Evolutionary conservation across 2,329 filamentous ascomycete genomes (phyloP).

Genomic region (Fusarium napiforme): DNA sequence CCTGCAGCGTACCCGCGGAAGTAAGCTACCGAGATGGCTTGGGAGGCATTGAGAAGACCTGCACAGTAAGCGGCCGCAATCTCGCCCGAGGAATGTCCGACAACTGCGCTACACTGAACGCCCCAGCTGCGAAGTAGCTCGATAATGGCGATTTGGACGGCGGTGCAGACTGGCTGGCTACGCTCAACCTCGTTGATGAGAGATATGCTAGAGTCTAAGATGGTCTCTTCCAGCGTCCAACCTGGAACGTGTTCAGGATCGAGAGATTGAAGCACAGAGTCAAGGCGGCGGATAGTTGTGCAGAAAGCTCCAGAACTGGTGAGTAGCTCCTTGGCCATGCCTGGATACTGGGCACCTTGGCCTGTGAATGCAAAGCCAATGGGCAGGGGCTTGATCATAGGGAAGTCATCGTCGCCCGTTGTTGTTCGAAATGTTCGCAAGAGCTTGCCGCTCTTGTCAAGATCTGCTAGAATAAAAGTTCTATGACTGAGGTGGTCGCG

Average conservation of each 20-base stretch:
- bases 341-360: background rate
- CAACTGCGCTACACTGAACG: background rate
- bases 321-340: background rate
- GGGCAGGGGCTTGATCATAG: rapidly evolving
- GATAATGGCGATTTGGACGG: background rate
- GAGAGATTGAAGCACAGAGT: background rate
- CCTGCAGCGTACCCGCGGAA: background rate
- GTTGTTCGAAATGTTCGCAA: background rate
- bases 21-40: background rate
- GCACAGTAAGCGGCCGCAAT: background rate
- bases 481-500: background rate
- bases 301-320: rapidly evolving
- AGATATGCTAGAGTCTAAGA: background rate
- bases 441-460: background rate
- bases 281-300: background rate
- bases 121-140: background rate
- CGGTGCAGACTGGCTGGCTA: background rate
- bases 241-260: background rate
- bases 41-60: rapidly evolving
- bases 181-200: background rate
- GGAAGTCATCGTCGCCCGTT: background rate
- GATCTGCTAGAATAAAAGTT: background rate
- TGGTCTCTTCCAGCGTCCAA: background rate
- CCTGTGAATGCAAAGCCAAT: background rate
- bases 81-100: background rate